A percentile compares a stretch with the other conserved stretches of the same genome.
Conservation (phyloP, 2,329 filamentous ascomycete genomes). For the Calonectria pseudoturangicola region DNA sequence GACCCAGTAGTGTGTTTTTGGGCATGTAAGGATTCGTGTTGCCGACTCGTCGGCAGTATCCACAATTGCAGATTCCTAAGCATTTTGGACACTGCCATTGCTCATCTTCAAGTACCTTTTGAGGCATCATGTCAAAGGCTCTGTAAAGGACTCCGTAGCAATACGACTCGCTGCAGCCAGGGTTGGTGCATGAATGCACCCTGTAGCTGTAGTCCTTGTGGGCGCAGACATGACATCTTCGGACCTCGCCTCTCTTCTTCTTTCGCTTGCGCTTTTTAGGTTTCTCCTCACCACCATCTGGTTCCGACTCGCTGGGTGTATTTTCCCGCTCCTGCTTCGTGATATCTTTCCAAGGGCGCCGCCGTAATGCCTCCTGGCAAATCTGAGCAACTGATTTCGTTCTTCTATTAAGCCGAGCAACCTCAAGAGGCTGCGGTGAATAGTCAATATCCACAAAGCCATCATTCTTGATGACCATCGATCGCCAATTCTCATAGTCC, state of each 20-base stretch:
- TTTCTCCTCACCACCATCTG: slow-evolving; percentile 78
- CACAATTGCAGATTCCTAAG: slow-evolving; percentile 89
- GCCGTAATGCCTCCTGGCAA: slow-evolving; percentile 91
- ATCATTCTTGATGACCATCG: slow-evolving; percentile 84
- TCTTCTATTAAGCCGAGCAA: slow-evolving; percentile 79
- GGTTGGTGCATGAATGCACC: slow-evolving; percentile 84
- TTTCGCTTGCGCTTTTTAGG: slow-evolving; percentile 77
- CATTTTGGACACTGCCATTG: slow-evolving; percentile 95
- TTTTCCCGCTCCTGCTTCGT: slow-evolving; percentile 74
- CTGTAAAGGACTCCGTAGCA: slow-evolving; percentile 96
- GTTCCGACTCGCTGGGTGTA: slow-evolving; percentile 69
- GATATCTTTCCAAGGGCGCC: slow-evolving; percentile 88
- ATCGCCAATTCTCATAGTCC: slow-evolving; percentile 89
- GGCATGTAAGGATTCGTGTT: slow-evolving; percentile 88
- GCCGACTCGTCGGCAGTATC: slow-evolving; percentile 79
- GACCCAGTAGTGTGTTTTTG: slow-evolving; percentile 89
- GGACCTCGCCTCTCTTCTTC: slow-evolving; percentile 72
- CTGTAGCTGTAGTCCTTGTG: slow-evolving; percentile 89
- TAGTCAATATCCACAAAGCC: slow-evolving; percentile 78
- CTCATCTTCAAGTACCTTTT: slow-evolving; percentile 85
- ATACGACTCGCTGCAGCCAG: slow-evolving; percentile 83
- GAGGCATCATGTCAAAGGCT: slow-evolving; percentile 92
- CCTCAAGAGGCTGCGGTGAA: slow-evolving; percentile 82
- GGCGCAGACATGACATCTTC: slow-evolving; percentile 88
- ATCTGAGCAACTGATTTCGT: slow-evolving; percentile 92